These are phyloP conservation scores for Capsicum rhomboideum DNA, from an alignment of 257 asterid genomes.

Conservation along the genomic window DNA sequence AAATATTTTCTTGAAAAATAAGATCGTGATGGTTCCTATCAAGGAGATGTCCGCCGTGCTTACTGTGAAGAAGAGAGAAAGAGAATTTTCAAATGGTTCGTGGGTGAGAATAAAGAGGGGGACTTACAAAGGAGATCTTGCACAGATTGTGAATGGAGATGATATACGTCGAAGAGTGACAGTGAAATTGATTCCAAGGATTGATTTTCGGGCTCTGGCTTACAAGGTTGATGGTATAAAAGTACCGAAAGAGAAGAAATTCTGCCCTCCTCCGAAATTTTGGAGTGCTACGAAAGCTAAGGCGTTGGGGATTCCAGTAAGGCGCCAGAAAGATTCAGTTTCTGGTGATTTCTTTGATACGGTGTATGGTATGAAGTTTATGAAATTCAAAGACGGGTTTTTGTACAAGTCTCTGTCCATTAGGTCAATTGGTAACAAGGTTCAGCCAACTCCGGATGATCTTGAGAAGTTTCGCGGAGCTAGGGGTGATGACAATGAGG, in stretches of 20 bases:
- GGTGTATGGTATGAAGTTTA: slow-evolving; percentile 76
- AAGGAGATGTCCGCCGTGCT: slow-evolving; percentile 92
- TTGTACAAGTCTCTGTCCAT: slow-evolving; percentile 61
- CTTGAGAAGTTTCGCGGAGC: slow-evolving; percentile 79
- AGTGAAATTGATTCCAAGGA: slow-evolving; percentile 54
- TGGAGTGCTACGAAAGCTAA: slow-evolving; percentile 81
- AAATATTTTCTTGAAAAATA: slow-evolving; percentile 41
- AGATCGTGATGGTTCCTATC: slow-evolving; percentile 74
- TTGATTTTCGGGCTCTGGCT: slow-evolving; percentile 76
- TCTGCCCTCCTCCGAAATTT: slow-evolving; percentile 66
- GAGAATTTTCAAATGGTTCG: slow-evolving; percentile 65
- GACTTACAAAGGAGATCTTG: slow-evolving; percentile 86
- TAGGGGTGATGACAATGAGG: slow-evolving; percentile 55
- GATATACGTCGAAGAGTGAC: slow-evolving; percentile 77
- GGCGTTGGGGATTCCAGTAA: slow-evolving; percentile 49
- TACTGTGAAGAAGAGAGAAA: slow-evolving; percentile 72
- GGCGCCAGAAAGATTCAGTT: slow-evolving; percentile 53
- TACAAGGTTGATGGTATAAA: slow-evolving; percentile 56
- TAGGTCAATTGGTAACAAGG: slow-evolving; percentile 67
- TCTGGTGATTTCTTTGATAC: slow-evolving; percentile 71
- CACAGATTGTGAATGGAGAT: slow-evolving; percentile 83
- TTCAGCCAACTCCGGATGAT: slow-evolving; percentile 81
- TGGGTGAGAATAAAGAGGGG: slow-evolving; percentile 93
- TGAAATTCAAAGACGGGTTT: slow-evolving; percentile 91
- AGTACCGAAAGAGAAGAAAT: slow-evolving; percentile 67